Percentiles rank a stretch among this genome's conserved stretches.
Evolutionary conservation across 306 rosid species (phyloP).

Genomic region (Leucaena leucocephala): DNA sequence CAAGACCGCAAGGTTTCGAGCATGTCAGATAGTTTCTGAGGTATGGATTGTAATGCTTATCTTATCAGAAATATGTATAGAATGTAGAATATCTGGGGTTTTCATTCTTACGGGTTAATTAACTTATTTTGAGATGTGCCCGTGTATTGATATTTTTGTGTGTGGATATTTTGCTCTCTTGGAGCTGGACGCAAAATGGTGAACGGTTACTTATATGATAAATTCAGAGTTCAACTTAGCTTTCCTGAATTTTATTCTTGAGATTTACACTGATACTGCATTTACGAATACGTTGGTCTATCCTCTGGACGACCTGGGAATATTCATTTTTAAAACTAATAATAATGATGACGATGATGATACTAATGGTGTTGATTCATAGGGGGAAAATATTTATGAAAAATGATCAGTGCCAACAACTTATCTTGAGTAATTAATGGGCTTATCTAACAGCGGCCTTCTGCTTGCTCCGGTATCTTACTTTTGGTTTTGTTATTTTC

Average conservation of each 20-base stretch:
- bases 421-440: background rate
- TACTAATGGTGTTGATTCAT: background rate
- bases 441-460: background rate
- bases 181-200: constrained; percentile 10
- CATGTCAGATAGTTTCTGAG: constrained; percentile 93
- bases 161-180: background rate
- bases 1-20: constrained; percentile 74
- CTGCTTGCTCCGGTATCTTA: background rate
- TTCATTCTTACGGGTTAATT: background rate
- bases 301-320: background rate
- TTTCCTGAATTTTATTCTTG: background rate
- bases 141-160: background rate
- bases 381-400: background rate
- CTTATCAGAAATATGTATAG: background rate
- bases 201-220: background rate
- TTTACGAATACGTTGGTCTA: background rate
- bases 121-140: background rate
- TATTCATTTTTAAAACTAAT: background rate
- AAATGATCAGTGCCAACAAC: constrained; percentile 5
- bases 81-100: background rate
- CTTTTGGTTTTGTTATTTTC: constrained; percentile 6
- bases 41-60: constrained; percentile 33
- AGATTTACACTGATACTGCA: background rate
- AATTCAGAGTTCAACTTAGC: constrained; percentile 7
- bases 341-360: no score